Evolutionary conservation across 1,284 basidiomycete species (phyloP).

Genomic region (Porogramme epimiltina): DNA sequence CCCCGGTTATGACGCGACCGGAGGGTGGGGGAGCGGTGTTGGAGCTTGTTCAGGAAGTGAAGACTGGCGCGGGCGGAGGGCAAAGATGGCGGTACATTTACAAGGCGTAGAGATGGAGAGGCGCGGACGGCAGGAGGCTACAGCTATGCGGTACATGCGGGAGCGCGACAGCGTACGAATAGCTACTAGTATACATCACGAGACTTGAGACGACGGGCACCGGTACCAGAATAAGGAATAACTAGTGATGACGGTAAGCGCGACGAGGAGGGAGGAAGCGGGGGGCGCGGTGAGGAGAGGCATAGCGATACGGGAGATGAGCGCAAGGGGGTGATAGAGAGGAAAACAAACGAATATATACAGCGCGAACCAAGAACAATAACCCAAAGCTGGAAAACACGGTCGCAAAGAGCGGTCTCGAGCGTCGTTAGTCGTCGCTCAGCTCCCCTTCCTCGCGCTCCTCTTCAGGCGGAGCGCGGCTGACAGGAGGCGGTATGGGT

Average conservation of each 20-base stretch:
- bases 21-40: no score
- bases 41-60: no score
- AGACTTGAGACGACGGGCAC: background rate
- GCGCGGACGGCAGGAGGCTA: slow-evolving; percentile 11
- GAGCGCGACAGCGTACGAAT: slow-evolving; percentile 16
- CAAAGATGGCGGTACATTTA: background rate
- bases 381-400: background rate
- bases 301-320: background rate
- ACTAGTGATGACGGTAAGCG: background rate
- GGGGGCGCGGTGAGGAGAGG: background rate
- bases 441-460: slow-evolving; percentile 47
- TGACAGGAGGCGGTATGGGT: background rate
- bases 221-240: background rate
- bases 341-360: background rate
- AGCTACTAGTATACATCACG: slow-evolving; percentile 10
- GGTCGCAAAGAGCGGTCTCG: no score
- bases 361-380: background rate
- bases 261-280: background rate
- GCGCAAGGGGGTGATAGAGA: background rate
- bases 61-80: no score
- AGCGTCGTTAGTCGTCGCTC: slow-evolving; percentile 36
- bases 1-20: no score
- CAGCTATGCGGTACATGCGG: slow-evolving; percentile 22
- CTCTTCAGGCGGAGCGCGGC: slow-evolving; percentile 23
- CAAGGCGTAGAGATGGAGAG: background rate